Evolutionary conservation across 2,329 filamentous ascomycete genomes (phyloP), one percentile per base, ranked within the genome.

Genomic region (Fusarium falciforme): DNA sequence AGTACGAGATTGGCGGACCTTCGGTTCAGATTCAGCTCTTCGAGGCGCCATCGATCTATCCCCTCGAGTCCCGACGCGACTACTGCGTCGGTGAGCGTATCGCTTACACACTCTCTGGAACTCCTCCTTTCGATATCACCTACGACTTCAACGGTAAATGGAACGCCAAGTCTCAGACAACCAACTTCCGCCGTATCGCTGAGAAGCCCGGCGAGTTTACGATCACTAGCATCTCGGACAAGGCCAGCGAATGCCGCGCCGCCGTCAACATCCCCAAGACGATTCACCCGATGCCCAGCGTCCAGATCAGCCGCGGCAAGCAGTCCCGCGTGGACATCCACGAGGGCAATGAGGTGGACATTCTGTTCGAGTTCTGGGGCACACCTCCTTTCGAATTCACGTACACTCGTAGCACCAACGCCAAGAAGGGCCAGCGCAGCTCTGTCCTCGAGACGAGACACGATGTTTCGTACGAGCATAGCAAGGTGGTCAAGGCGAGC

Each of bases 301-400:
- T 98, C 55, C 92, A 92, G 76, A 94, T 99, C 75, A 96, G 93
- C 79, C 93, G 94, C 78, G 97, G 97, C 33, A 90, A 90, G 71
- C 92, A 94, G 68, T 90, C 92, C 8, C 91, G 93, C 75, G 92
- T 97, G 38, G 96, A 98, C 80, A 99, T 99, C 72, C 97, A 98
- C 82, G 96, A 99, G 85, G 96, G 96, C 76, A 95, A 95, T 71
- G 93, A 97, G 81, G 95, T 96, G 1, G 94, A 98, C 80, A 95
- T 99, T 61, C 85, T 94, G 9, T 98, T 99, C 78, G 94, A 98
- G 78, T 99, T 99, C 84, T 95, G 93, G 86, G 96, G 97, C 66
- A 95, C 94, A 7, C 95, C 96, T 71, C 96, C 96, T 1, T 99
- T 99, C 79, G 96, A 98, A 83, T 99, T 98, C 81, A 98, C 96